phyloP scores from a whole-genome alignment of 352 stramenopile species.

The Pythium apleroticum region DNA sequence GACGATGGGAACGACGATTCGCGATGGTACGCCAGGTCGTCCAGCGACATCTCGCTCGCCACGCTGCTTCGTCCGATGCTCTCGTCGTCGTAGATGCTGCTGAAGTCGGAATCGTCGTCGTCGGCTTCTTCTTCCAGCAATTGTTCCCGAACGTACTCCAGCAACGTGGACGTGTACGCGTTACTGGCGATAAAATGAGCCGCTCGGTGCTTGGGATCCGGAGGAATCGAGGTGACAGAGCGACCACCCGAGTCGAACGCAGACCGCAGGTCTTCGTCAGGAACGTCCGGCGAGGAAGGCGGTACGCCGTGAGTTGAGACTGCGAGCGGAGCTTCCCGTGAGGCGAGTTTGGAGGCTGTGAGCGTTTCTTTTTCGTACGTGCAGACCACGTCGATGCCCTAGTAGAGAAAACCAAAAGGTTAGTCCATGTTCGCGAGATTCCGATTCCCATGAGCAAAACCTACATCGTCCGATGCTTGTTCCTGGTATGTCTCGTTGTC shows the following conservation, averaged over 20 bases:
- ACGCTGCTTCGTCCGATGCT: slow-evolving; percentile 11
- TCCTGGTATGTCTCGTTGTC: slow-evolving; percentile 4
- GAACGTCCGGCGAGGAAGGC: slow-evolving; percentile 14
- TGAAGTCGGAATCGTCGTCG: slow-evolving; percentile 19
- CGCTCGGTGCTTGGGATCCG: slow-evolving; percentile 28
- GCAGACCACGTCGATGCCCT: neutral
- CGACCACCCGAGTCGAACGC: slow-evolving; percentile 34
- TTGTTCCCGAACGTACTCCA: slow-evolving; percentile 35
- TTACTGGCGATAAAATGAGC: slow-evolving; percentile 28
- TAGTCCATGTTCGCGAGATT: neutral
- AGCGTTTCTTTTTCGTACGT: neutral
- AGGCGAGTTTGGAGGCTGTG: slow-evolving; percentile 17
- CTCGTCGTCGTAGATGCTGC: slow-evolving; percentile 8
- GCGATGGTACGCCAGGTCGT: slow-evolving; percentile 4
- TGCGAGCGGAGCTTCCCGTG: neutral
- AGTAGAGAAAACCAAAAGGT: neutral
- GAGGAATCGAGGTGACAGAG: slow-evolving; percentile 31
- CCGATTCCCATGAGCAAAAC: neutral
- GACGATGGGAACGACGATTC: slow-evolving; percentile 20
- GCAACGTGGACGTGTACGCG: slow-evolving; percentile 35
- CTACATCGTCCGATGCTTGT: neutral
- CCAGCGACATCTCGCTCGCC: slow-evolving; percentile 11
- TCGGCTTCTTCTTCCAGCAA: slow-evolving; percentile 28
- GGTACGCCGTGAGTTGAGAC: slow-evolving; percentile 24
- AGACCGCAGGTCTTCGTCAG: slow-evolving; percentile 23